Conservation (phyloP, 75 land plant species). For the Sequoia sempervirens region DNA sequence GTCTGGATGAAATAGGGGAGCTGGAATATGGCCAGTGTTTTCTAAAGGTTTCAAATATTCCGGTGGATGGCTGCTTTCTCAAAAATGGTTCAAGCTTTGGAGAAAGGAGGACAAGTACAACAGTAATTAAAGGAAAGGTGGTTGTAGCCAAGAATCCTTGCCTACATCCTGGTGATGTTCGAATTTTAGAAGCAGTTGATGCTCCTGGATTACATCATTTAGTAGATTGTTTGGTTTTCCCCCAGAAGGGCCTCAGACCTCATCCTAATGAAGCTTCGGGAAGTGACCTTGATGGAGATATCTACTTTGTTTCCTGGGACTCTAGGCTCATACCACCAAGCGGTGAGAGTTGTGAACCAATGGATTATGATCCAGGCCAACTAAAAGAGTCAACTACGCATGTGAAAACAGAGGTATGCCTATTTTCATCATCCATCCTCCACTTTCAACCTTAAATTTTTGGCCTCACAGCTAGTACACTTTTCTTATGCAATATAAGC, state of each 20-base stretch:
- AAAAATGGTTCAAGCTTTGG: conserved; percentile 43
- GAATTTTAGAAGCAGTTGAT: conserved; percentile 89
- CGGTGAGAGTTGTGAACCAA: conserved; percentile 62
- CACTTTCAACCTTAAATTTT: neutral
- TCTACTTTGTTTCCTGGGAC: conserved; percentile 93
- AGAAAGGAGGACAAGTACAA: conserved; percentile 15
- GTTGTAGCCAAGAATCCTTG: conserved; percentile 90
- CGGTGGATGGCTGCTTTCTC: conserved; percentile 34
- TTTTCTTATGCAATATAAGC: neutral
- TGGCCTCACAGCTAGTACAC: neutral
- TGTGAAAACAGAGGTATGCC: conserved; percentile 41
- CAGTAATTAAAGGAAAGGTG: conserved; percentile 62
- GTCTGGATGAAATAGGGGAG: conserved; percentile 73
- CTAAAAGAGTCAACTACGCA: conserved; percentile 16
- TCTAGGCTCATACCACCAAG: conserved; percentile 63
- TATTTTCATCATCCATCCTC: neutral
- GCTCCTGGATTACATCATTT: conserved; percentile 68
- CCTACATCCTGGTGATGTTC: conserved; percentile 92
- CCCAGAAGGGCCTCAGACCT: conserved; percentile 86
- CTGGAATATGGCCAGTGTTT: conserved; percentile 86
- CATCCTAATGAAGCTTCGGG: conserved; percentile 96
- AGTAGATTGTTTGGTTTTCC: conserved; percentile 83
- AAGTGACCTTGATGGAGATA: conserved; percentile 95
- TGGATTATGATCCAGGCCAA: conserved; percentile 63
- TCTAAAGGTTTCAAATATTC: conserved; percentile 58